Evolutionary conservation across 768 basidiomycete genomes (phyloP).

Genomic region (Russula foetens): DNA sequence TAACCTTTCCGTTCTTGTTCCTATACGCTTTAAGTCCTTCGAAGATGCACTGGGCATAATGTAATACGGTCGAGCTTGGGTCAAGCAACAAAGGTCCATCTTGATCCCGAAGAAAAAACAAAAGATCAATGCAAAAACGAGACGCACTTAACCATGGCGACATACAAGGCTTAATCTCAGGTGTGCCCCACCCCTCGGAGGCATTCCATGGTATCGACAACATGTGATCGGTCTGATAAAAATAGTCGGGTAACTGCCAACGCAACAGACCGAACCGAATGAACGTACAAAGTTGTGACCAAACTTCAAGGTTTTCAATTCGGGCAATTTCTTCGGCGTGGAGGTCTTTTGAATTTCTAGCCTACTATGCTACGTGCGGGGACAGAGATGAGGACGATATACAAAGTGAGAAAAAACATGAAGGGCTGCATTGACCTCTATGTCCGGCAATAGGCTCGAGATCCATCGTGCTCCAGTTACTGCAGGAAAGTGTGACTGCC

Average conservation of each 20-base stretch:
- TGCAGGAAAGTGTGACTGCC: neutral
- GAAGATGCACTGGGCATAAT: slow-evolving; percentile 44
- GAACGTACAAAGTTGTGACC: slow-evolving; percentile 17
- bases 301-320: slow-evolving; percentile 10
- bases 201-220: slow-evolving; percentile 34
- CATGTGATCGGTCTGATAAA: slow-evolving; percentile 33
- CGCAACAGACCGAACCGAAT: neutral
- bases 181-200: slow-evolving; percentile 36
- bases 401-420: neutral
- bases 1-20: slow-evolving; percentile 34
- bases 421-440: slow-evolving; percentile 7
- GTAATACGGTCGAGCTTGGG: slow-evolving; percentile 44
- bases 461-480: slow-evolving; percentile 7
- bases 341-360: slow-evolving; percentile 6
- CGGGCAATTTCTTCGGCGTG: slow-evolving; percentile 14
- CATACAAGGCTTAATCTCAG: slow-evolving; percentile 38
- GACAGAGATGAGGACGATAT: neutral
- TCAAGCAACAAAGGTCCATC: slow-evolving; percentile 41
- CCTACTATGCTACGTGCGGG: neutral
- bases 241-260: neutral
- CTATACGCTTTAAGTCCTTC: slow-evolving; percentile 48
- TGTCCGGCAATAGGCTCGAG: slow-evolving; percentile 5
- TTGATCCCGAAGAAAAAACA: slow-evolving; percentile 10
- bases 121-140: neutral
- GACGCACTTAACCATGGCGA: neutral